These are phyloP conservation scores for Globisporangium perplexum DNA, from an alignment of 352 stramenopile species.

Conservation along the genomic window DNA sequence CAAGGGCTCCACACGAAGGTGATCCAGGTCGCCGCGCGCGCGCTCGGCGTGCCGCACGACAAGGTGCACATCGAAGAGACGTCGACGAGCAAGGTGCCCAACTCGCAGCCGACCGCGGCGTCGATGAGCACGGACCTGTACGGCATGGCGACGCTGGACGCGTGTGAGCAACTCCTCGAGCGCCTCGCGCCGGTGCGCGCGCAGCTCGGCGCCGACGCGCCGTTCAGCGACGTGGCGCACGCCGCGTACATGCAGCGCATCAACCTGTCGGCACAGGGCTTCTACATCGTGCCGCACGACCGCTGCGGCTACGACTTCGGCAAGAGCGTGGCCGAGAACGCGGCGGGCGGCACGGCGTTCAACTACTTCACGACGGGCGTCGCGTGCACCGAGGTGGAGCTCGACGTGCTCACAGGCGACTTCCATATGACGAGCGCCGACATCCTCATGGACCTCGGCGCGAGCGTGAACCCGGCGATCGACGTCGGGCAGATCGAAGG, in stretches of 20 bases:
- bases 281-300: constrained; percentile 90
- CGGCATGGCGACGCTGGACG: constrained; percentile 95
- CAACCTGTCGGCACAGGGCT: constrained; percentile 94
- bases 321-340: constrained; percentile 87
- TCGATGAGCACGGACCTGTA: constrained; percentile 96
- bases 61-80: constrained; percentile 94
- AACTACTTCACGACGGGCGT: constrained; percentile 97
- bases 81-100: constrained; percentile 93
- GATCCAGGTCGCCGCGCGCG: constrained; percentile 83
- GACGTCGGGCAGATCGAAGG: constrained; percentile 98
- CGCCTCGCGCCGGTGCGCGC: constrained; percentile 84
- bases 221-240: constrained; percentile 80
- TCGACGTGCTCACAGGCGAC: constrained; percentile 95
- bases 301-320: constrained; percentile 92
- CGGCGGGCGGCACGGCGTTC: constrained; percentile 88
- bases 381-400: constrained; percentile 90
- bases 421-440: constrained; percentile 80
- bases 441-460: constrained; percentile 91
- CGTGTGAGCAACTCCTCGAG: constrained; percentile 93
- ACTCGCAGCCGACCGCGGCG: constrained; percentile 91
- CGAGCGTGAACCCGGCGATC: constrained; percentile 95
- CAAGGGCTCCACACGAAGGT: constrained; percentile 97
- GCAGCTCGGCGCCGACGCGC: constrained; percentile 60
- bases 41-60: constrained; percentile 90
- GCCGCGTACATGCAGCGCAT: constrained; percentile 91